Evolutionary conservation across 495 filamentous ascomycete genomes (phyloP), one percentile per base, ranked within the genome.

Genomic region (Lepidopterella palustris): DNA sequence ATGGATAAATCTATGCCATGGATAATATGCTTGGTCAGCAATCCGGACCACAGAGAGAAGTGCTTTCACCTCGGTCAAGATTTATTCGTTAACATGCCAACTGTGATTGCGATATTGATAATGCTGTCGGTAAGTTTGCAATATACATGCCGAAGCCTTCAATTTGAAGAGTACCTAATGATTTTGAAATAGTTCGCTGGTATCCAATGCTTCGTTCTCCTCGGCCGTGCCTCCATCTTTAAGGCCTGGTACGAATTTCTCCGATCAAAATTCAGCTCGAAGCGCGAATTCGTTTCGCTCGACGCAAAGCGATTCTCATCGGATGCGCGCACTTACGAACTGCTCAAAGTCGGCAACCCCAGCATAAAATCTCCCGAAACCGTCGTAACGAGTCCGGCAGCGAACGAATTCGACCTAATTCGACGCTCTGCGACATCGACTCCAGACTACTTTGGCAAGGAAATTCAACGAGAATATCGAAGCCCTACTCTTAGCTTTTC

Each of bases 241-340:
- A 78, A 78, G 15, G 95, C 88, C 54, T 98, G 93, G 93, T 59
- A 79, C 35, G 84, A 92, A 10, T 68, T 92, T 40, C 73, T 87
- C 66, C 72, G 73, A 21, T 63, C 73, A 21, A 64, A 68, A 58
- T 76, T 80, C 57, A 62, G 55, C 58, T 71, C 59, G 59, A 68
- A 76, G 68, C 80, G 75, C 51, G 93, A 97, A 66, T 97, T 95
- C 64, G 90, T 95, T 61, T 92, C 88, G 13, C 86, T 86, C 21
- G 92, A 97, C 63, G 91, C 90, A 24, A 81, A 82, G 58, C 72
- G 79, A 50, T 74, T 82, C 66, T 80, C 84, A 57, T 75, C 79
- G 68, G 83, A 87, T 57, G 76, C 79, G 65, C 82, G 83, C 73
- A 82, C 84, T 64, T 95, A 90, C 79, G 89, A 96, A 75, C 91